These are phyloP conservation scores for Filobasidium floriforme DNA, from an alignment of 768 basidiomycete species.

Conservation along the genomic window DNA sequence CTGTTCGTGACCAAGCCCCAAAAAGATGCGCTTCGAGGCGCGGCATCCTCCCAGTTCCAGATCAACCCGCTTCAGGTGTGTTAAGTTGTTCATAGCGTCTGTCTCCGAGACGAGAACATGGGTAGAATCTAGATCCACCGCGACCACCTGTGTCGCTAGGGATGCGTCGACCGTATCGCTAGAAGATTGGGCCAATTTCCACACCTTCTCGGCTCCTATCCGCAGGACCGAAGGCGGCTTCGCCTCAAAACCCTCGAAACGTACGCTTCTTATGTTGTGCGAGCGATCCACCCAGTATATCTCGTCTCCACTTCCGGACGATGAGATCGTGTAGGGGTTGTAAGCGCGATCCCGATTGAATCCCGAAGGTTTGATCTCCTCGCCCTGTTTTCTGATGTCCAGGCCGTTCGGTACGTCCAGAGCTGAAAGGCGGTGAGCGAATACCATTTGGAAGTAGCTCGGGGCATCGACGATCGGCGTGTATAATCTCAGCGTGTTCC, in stretches of 20 bases:
- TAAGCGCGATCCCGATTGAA: too few relatives aligned
- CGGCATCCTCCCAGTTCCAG: not conserved
- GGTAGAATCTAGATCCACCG: too few relatives aligned
- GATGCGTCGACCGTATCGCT: not conserved
- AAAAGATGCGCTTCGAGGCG: too few relatives aligned
- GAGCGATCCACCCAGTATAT: not conserved
- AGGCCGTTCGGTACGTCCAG: not conserved
- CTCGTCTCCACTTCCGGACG: not conserved
- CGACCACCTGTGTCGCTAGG: too few relatives aligned
- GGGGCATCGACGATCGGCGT: not conserved
- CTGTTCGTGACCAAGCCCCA: not conserved
- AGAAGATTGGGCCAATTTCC: not conserved
- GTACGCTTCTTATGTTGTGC: not conserved
- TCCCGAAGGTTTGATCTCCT: not conserved
- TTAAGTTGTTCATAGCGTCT: not conserved
- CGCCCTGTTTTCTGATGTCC: not conserved
- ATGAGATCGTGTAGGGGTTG: not conserved
- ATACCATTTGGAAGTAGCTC: not conserved
- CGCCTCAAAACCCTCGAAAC: not conserved
- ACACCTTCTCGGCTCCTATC: not conserved
- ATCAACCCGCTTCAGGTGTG: not conserved
- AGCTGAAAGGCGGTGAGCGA: not conserved
- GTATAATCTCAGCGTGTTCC: not conserved
- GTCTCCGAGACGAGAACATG: not conserved
- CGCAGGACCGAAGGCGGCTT: not conserved